Evolutionary conservation across 1,139 yeast species (phyloP), one percentile per base, ranked within the genome.

Genomic region (Pneumocystis oryctolagi): DNA sequence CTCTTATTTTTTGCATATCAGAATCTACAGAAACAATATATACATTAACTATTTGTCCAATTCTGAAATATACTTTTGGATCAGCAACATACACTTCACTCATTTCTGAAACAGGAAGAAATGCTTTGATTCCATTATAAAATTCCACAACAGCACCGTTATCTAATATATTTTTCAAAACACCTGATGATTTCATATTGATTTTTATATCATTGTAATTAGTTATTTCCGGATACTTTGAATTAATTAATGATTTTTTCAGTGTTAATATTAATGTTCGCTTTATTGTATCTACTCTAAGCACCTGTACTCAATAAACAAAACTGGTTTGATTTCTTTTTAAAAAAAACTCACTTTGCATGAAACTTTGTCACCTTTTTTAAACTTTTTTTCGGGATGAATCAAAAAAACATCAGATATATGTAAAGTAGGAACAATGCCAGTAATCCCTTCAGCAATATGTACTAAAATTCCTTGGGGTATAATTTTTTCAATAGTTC

Each of bases 331-430:
- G 5, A 59, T 42, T 4, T 8, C n/a, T 16, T n/a, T 57, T 5
- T 9, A 47, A 47, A 47, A 9, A 18, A 56, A 53, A 67, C 69
- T 65, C 60, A 75, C 82, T 74, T 96, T 82, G 66, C 86, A 95
- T 70, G 81, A 86, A 55, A 87, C 87, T 68, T 84, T 86, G 61
- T 85, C 77, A 9, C 96, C 97, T 61, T 82, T 82, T 73, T 87
- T 88, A 78, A 84, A 92, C 72, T 89, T 88, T 76, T 92, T 82
- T 74, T 92, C 97, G 5, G 98, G 98, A 71, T 89, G 85, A 6
- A 84, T 83, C 67, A 92, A 78, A 71, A 84, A 85, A 65, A 87
- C 80, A 73, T 92, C 99, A 68, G 95, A 85, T 74, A 92, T 82
- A 70, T 90, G 96, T 55, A 77, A 72, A 37, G 83, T 78, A 28